Percentiles rank a stretch among this genome's conserved stretches.
Conservation (phyloP, 345 rosid species). For the Syzygium oleosum region DNA sequence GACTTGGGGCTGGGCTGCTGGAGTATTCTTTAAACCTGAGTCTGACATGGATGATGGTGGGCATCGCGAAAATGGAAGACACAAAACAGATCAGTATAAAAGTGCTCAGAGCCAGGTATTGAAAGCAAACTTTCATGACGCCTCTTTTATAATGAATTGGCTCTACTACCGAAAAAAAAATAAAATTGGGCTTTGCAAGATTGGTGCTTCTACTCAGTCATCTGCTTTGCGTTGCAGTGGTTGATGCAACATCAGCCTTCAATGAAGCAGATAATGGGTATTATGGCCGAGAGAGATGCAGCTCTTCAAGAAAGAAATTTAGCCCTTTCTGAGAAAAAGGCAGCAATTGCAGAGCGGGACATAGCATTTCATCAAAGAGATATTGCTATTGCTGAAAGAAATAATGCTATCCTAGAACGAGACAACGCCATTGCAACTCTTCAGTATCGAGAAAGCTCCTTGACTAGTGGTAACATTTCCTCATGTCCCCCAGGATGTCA, state of each 20-base stretch:
- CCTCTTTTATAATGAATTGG: not conserved
- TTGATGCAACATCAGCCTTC: slow-evolving; percentile 93
- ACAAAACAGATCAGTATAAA: slow-evolving; percentile 65
- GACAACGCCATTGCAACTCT: slow-evolving; percentile 80
- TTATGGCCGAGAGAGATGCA: slow-evolving; percentile 96
- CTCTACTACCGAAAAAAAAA: no score
- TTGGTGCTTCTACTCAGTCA: slow-evolving; percentile 1
- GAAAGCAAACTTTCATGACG: not conserved
- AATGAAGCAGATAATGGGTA: slow-evolving; percentile 97
- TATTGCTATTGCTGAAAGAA: slow-evolving; percentile 87
- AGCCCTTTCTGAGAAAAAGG: slow-evolving; percentile 86
- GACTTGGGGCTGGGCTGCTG: not conserved
- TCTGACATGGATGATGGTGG: slow-evolving; percentile 84
- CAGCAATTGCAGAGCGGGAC: slow-evolving; percentile 89
- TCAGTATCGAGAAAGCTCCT: slow-evolving; percentile 77
- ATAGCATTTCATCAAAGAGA: slow-evolving; percentile 92
- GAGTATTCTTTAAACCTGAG: not conserved
- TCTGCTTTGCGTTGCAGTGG: slow-evolving; percentile 50
- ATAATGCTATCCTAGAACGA: slow-evolving; percentile 78
- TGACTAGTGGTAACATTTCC: slow-evolving; percentile 41
- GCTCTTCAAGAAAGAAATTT: slow-evolving; percentile 86
- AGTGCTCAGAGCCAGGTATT: slow-evolving; percentile 77
- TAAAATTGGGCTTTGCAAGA: not conserved
- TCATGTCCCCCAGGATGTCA: slow-evolving; percentile 75
- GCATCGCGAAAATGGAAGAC: slow-evolving; percentile 90